Percentiles rank a stretch among this genome's conserved stretches.
Conservation (phyloP, 2,329 filamentous ascomycete genomes). For the Plenodomus biglobosus region DNA sequence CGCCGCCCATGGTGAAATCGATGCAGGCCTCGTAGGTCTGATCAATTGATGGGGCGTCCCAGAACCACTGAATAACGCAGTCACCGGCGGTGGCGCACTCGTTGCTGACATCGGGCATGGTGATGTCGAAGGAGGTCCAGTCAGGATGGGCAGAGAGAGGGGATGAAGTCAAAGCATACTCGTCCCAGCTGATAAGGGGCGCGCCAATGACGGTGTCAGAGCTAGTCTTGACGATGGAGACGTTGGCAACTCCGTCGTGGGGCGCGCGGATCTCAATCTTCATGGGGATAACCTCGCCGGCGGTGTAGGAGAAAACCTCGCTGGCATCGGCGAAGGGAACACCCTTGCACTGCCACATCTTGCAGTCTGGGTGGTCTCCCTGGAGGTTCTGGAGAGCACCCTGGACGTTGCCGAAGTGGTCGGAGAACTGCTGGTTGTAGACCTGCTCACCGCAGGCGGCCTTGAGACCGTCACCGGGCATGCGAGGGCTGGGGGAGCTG, state of each 20-base stretch:
- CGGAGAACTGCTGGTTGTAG: slow-evolving; percentile 55
- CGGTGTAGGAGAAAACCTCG: slow-evolving; percentile 54
- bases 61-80: slow-evolving; percentile 64
- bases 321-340: slow-evolving; percentile 58
- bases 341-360: slow-evolving; percentile 61
- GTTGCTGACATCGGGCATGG: slow-evolving; percentile 55
- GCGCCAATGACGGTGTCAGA: slow-evolving; percentile 56
- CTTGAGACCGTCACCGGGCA: slow-evolving; percentile 55
- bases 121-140: slow-evolving; percentile 56
- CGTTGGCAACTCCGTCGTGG: slow-evolving; percentile 60
- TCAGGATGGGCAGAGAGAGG: slow-evolving; percentile 45
- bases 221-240: slow-evolving; percentile 59
- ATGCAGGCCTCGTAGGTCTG: slow-evolving; percentile 67
- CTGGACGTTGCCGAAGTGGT: slow-evolving; percentile 61
- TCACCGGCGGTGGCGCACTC: slow-evolving; percentile 53
- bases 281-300: slow-evolving; percentile 53
- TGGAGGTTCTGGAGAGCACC: slow-evolving; percentile 53
- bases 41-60: slow-evolving; percentile 57
- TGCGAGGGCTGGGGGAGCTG: slow-evolving; percentile 51
- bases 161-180: slow-evolving; percentile 55
- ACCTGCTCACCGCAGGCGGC: slow-evolving; percentile 58
- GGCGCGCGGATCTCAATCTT: slow-evolving; percentile 54
- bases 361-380: slow-evolving; percentile 53
- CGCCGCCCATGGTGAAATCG: slow-evolving; percentile 56
- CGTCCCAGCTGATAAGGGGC: slow-evolving; percentile 57